These are phyloP conservation scores for Davidsoniella virescens DNA, from an alignment of 2,329 filamentous ascomycete genomes.

Conservation along the genomic window DNA sequence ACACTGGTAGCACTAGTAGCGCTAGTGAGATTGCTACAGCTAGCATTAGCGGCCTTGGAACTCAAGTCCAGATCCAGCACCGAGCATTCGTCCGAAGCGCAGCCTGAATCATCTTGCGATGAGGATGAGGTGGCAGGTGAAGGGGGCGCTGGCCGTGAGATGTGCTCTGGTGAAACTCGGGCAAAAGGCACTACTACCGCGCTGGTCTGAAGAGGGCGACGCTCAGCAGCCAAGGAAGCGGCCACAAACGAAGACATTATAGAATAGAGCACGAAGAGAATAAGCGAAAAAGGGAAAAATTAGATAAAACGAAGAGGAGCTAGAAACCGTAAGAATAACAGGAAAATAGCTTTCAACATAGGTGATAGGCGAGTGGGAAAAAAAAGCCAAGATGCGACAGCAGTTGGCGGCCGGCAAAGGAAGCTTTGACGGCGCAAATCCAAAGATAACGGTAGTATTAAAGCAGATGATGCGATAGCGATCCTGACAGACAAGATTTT, in stretches of 20 bases:
- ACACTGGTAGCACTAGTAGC: slow-evolving; percentile 9
- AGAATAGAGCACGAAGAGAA: neutral
- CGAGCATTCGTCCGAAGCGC: slow-evolving; percentile 9
- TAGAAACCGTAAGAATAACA: neutral
- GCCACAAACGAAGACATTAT: slow-evolving; percentile 11
- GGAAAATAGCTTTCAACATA: neutral
- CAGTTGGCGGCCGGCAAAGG: too few relatives aligned
- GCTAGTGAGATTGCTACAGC: slow-evolving; percentile 6
- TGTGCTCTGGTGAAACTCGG: slow-evolving; percentile 18
- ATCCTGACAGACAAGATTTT: too few relatives aligned
- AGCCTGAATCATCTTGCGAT: slow-evolving; percentile 2
- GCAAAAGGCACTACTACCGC: slow-evolving; percentile 29
- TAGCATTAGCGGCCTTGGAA: neutral
- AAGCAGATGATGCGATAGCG: too few relatives aligned
- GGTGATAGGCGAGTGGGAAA: neutral
- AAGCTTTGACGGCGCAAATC: too few relatives aligned
- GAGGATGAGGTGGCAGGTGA: slow-evolving; percentile 26
- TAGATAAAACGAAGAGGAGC: neutral
- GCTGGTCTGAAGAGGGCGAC: slow-evolving; percentile 27
- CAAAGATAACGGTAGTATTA: too few relatives aligned
- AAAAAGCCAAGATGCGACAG: too few relatives aligned
- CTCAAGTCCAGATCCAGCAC: slow-evolving; percentile 9
- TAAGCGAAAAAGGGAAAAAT: neutral
- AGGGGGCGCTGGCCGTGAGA: slow-evolving; percentile 30
- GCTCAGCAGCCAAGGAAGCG: slow-evolving; percentile 4